Evolutionary conservation across 345 rosid genomes (phyloP), one percentile per base, ranked within the genome.

Genomic region (Rubroshorea leprosula): DNA sequence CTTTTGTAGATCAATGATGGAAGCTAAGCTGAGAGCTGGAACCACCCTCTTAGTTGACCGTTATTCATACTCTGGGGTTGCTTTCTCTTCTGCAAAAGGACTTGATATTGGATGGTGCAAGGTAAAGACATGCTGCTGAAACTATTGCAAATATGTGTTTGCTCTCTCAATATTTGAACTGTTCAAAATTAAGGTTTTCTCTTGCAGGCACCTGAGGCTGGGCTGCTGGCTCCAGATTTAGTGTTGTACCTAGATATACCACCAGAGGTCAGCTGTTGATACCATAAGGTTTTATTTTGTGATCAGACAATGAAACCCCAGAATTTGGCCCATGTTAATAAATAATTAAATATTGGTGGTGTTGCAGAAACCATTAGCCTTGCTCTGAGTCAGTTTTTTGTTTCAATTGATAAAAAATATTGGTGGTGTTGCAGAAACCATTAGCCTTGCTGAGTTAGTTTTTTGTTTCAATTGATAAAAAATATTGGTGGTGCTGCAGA

Each of bases 1-100:
- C 18, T 70, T 35, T 71, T 72, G 74, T 80, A 93, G 97, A 64
- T 79, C 84, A 29, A 49, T 81, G 75, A 89, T 93, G 99, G 96
- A 89, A 74, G 71, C 68, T 38, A 80, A 83, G 71, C 78, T 93
- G 68, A 83, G 64, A 72, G 38, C 68, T 25, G 99, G 99, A 47
- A 85, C 80, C 2, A 83, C 94, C 17, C 86, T 93, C 44, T 71
- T 89, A 24, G 85, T 89, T 18, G 97, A 93, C 58, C 96, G 96
- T 46, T 89, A 93, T 66, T 89, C 96, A 1, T 93, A 84, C 68
- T 86, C 98, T 18, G 94, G 97, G 38, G 95, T 86, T 25, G 98
- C 96, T 44, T 89, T 92, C 78, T 86, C 97, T 11, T 72, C 90
- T 62, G 98, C 97, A 22, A 92, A 89, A 78, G 98, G 96, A 68